Evolutionary conservation across 2,329 filamentous ascomycete genomes (phyloP), one percentile per base, ranked within the genome.

Genomic region (Cytospora piceae): DNA sequence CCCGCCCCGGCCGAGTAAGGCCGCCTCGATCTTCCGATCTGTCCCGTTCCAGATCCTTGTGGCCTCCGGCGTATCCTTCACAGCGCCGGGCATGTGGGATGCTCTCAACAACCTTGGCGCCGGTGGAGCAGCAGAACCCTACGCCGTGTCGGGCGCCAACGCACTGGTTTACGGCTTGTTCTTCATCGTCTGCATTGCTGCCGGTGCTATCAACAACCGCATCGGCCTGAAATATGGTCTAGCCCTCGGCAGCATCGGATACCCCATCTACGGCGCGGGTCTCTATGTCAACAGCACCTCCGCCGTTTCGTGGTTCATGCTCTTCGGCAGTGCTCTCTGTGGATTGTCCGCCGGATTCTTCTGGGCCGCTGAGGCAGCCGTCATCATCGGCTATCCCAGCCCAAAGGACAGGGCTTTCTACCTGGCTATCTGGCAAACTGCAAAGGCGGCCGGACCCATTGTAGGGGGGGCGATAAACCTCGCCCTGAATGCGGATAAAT

Each of bases 41-140:
- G 65, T 67, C 20, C 65, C 65, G 1, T 67, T 67, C 54, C 65
- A 67, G 46, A 67, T 67, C 54, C 32, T 60, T 15, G 62, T 67
- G 12, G 65, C 58, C 5, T 65, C 83, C 15, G 77, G 76, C 17
- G 82, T 84, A 0, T 83, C 82, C 1, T 85, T 85, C 69, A 74
- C 83, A 42, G 80, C 80, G 0, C 81, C 81, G 0, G 81, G 81
- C 0, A 72, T 86, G 3, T 86, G 84, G 83, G 85, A 84, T 71
- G 83, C 83, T 1, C 84, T 85, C 80, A 85, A 82, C 67, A 75
- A 78, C 1, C 74, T 84, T 6, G 83, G 83, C 20, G 83, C 83
- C 0, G 83, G 83, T 49, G 83, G 83, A 31, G 80, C 80, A 1
- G 80, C 84, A 65, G 77, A 79, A 56, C 82, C 82, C 0, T 85